Evolutionary conservation across 2,329 filamentous ascomycete species (phyloP).

Genomic region (Aspergillus fijiensis): DNA sequence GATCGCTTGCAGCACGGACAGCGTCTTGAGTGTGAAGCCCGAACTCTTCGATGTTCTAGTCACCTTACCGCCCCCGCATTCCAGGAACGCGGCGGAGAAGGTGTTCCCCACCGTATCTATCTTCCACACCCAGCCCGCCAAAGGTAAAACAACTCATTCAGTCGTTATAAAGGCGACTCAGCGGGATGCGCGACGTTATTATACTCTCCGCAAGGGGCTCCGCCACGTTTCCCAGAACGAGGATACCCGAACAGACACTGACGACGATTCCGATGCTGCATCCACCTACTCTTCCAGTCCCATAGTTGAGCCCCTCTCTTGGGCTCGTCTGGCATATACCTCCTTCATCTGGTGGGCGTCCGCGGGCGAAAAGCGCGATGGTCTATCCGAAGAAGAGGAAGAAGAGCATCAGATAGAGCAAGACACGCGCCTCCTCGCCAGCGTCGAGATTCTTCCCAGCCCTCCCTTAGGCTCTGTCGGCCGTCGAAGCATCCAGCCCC

Average conservation of each 20-base stretch:
- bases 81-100: conserved; percentile 58
- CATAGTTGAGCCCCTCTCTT: conserved; percentile 58
- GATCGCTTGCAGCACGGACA: conserved; percentile 95
- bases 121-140: conserved; percentile 56
- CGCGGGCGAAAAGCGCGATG: conserved; percentile 59
- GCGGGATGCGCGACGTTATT: conserved; percentile 80
- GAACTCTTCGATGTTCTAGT: conserved; percentile 87
- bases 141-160: conserved; percentile 33
- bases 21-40: conserved; percentile 81
- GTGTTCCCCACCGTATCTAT: conserved; percentile 75
- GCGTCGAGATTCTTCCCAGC: conserved; percentile 35
- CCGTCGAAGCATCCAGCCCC: conserved; percentile 28
- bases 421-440: conserved; percentile 43
- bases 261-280: conserved; percentile 40
- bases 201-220: conserved; percentile 65
- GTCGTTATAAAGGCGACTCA: conserved; percentile 74
- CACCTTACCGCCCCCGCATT: conserved; percentile 68
- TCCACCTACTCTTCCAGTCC: conserved; percentile 46
- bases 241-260: conserved; percentile 21
- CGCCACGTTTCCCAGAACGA: conserved; percentile 29
- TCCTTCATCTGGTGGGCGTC: conserved; percentile 69
- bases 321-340: conserved; percentile 60
- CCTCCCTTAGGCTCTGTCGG: conserved; percentile 24
- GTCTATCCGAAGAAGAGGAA: conserved; percentile 55
- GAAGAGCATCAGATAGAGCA: conserved; percentile 48